phyloP scores from a whole-genome alignment of 225 moss, liverwort and hornwort species.

The Sphagnum contortum region DNA sequence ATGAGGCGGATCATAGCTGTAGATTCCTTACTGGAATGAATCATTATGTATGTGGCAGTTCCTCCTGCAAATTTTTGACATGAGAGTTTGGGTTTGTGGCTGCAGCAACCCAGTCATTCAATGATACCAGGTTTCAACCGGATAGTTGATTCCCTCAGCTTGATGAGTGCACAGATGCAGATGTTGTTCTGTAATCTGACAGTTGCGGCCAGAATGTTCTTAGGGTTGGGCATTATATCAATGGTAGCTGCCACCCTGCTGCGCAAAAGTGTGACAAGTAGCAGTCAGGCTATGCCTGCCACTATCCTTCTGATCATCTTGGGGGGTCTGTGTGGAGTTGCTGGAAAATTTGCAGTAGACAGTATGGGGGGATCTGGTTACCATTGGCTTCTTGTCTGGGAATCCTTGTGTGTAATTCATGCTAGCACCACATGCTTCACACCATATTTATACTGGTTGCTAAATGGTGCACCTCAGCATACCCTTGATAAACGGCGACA shows the following conservation, averaged over 20 bases:
- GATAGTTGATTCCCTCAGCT: conserved; percentile 47
- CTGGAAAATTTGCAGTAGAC: conserved; percentile 81
- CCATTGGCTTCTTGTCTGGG: conserved; percentile 78
- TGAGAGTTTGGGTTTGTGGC: too few relatives aligned
- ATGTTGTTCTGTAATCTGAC: conserved; percentile 69
- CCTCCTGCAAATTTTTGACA: too few relatives aligned
- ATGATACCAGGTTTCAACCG: conserved; percentile 59
- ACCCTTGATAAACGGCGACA: conserved; percentile 7
- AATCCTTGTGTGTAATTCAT: conserved; percentile 61
- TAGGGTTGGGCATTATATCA: conserved; percentile 57
- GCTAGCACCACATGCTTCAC: conserved; percentile 56
- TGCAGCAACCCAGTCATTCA: conserved; percentile 45
- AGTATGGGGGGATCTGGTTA: conserved; percentile 85
- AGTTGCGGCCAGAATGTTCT: conserved; percentile 67
- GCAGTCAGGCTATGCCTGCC: conserved; percentile 91
- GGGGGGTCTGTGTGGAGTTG: conserved; percentile 67
- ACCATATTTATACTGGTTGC: conserved; percentile 40
- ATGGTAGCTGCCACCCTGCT: conserved; percentile 56
- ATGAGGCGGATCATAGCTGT: too few relatives aligned
- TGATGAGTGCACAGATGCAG: conserved; percentile 37
- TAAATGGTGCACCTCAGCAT: conserved; percentile 29
- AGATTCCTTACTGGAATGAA: too few relatives aligned
- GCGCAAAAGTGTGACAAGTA: conserved; percentile 55
- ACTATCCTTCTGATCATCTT: conserved; percentile 73
- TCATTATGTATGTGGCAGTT: too few relatives aligned